Evolutionary conservation across 352 stramenopile genomes (phyloP).

Genomic region (Phytopythium chamaehyphon): DNA sequence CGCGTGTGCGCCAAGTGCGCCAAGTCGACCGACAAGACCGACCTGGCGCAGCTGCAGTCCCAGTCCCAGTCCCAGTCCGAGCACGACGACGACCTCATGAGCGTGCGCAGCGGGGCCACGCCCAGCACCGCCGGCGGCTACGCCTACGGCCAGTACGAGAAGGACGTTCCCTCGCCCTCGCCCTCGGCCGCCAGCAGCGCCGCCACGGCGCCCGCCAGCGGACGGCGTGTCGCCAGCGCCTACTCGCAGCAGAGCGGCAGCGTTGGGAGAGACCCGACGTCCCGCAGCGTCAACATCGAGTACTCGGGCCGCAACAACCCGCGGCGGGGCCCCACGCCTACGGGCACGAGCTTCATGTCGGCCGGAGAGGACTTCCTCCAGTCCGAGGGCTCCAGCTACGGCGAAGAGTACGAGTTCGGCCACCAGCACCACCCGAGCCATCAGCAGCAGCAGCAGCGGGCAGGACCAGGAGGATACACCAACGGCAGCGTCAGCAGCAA

Average conservation of each 20-base stretch:
- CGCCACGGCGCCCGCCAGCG: background rate
- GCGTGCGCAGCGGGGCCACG: constrained; percentile 16
- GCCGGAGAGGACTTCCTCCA: constrained; percentile 1
- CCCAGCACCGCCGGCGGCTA: constrained; percentile 16
- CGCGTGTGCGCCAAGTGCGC: constrained; percentile 59
- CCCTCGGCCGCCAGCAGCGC: constrained; percentile 5
- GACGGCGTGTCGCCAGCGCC: background rate
- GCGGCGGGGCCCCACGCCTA: background rate
- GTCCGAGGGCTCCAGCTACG: constrained; percentile 1
- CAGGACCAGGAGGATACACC: background rate
- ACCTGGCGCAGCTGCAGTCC: constrained; percentile 9
- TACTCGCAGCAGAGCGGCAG: constrained; percentile 1
- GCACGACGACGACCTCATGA: constrained; percentile 14
- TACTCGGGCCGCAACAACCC: constrained; percentile 4
- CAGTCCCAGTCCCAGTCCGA: background rate
- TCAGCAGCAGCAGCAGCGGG: constrained; percentile 5
- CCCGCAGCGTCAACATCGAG: constrained; percentile 2
- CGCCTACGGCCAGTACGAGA: constrained; percentile 20
- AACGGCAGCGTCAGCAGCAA: constrained; percentile 9
- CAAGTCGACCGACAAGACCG: constrained; percentile 22
- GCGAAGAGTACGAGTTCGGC: constrained; percentile 6
- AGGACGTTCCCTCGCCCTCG: constrained; percentile 12
- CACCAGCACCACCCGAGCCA: constrained; percentile 1
- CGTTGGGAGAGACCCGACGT: background rate
- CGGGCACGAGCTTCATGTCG: constrained; percentile 7